Percentiles rank a stretch among this genome's conserved stretches.
phyloP scores from a whole-genome alignment of 768 basidiomycete genomes.

The Rickenella mellea region DNA sequence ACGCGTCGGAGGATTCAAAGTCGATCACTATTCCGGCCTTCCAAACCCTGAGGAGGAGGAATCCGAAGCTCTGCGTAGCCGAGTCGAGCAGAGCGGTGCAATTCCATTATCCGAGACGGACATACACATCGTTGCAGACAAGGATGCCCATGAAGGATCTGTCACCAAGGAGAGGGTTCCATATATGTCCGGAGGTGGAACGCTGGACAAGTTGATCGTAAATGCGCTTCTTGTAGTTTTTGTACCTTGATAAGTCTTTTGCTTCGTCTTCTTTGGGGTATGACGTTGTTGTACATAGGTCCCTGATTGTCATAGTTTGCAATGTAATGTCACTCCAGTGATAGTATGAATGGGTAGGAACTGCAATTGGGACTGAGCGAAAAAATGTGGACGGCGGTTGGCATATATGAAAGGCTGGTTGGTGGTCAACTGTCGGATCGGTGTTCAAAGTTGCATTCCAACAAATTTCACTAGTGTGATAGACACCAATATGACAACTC shows the following conservation, averaged over 20 bases:
- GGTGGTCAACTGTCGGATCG: too few species aligned
- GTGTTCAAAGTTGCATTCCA: too few species aligned
- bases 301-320: too few species aligned
- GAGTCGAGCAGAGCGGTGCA: slow-evolving; percentile 63
- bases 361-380: too few species aligned
- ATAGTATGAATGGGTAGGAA: too few species aligned
- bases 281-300: too few species aligned
- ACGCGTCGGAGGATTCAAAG: background rate
- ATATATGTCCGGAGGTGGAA: slow-evolving; percentile 53
- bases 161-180: slow-evolving; percentile 61
- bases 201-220: slow-evolving; percentile 61
- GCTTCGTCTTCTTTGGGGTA: too few species aligned
- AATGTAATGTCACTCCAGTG: too few species aligned
- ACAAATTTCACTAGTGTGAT: too few species aligned
- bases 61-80: slow-evolving; percentile 30
- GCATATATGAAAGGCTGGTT: too few species aligned
- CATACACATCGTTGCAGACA: slow-evolving; percentile 50
- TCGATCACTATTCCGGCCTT: slow-evolving; percentile 15
- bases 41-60: slow-evolving; percentile 21
- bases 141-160: slow-evolving; percentile 27
- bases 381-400: too few species aligned
- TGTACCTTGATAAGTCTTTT: slow-evolving; percentile 37
- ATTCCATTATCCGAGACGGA: slow-evolving; percentile 53
- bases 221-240: slow-evolving; percentile 67
- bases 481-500: too few species aligned